Conservation (phyloP, 2,329 filamentous ascomycete species). For the Talaromyces sp. region DNA sequence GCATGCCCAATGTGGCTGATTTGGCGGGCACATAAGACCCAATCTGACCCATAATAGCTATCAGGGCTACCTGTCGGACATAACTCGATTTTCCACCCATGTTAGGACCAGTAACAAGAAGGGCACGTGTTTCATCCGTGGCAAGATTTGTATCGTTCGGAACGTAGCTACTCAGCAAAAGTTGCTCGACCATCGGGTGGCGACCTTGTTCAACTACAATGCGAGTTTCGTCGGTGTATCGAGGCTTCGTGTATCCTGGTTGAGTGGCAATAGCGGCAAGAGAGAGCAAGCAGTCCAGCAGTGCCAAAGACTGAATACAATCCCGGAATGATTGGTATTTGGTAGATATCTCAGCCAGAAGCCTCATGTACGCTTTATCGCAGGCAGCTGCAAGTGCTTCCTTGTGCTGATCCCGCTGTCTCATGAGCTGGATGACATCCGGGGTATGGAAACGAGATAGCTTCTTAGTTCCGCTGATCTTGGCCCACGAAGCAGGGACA, state of each 20-base stretch:
- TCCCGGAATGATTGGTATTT: conserved; percentile 88
- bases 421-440: conserved; percentile 74
- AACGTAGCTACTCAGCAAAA: conserved; percentile 79
- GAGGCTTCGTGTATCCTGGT: conserved; percentile 81
- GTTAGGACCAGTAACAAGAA: conserved; percentile 93
- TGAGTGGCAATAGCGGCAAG: conserved; percentile 77
- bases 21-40: conserved; percentile 88
- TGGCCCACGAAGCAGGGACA: conserved; percentile 89
- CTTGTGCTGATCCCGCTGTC: conserved; percentile 89
- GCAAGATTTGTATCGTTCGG: conserved; percentile 76
- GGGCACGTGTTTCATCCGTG: conserved; percentile 61
- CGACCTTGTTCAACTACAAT: conserved; percentile 71
- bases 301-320: conserved; percentile 76
- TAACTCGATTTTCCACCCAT: conserved; percentile 99
- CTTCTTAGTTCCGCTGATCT: conserved; percentile 92
- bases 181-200: conserved; percentile 93
- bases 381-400: conserved; percentile 89
- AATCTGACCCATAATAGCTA: conserved; percentile 89
- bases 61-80: conserved; percentile 84
- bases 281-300: conserved; percentile 83
- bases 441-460: conserved; percentile 91
- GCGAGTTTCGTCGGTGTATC: conserved; percentile 58
- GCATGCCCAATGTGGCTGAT: conserved; percentile 67
- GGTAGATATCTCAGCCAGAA: conserved; percentile 69
- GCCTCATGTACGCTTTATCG: conserved; percentile 68